Evolutionary conservation across 2,329 filamentous ascomycete genomes (phyloP).

Genomic region (Fusarium sp.): DNA sequence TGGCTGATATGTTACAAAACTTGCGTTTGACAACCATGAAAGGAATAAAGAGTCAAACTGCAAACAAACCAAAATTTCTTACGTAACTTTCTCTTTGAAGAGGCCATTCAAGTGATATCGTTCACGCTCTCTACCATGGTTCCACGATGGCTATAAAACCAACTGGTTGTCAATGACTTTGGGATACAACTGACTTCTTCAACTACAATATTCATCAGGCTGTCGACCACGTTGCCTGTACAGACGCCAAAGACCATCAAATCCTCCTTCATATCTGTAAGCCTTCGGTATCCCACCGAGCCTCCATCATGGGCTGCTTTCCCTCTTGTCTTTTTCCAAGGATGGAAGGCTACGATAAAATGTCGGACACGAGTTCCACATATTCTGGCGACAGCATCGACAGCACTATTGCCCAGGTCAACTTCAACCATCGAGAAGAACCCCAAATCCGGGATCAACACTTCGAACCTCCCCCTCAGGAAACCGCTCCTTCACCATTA

Average conservation of each 20-base stretch:
- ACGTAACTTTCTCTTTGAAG: background rate
- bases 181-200: background rate
- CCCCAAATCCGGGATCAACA: no score
- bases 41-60: background rate
- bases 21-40: background rate
- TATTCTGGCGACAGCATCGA: background rate
- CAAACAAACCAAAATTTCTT: background rate
- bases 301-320: conserved; percentile 7
- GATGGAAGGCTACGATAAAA: background rate
- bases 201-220: background rate
- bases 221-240: background rate
- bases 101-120: background rate
- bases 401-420: background rate
- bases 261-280: background rate
- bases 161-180: background rate
- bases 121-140: background rate
- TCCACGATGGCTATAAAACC: background rate
- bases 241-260: background rate
- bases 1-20: background rate
- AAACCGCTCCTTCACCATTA: background rate
- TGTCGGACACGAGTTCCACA: background rate
- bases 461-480: background rate
- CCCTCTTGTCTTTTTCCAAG: background rate
- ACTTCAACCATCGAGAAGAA: background rate
- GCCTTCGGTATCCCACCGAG: fast-evolving